These are phyloP conservation scores for Solanum ahanhuiri DNA, from an alignment of 257 asterid genomes.

Conservation along the genomic window DNA sequence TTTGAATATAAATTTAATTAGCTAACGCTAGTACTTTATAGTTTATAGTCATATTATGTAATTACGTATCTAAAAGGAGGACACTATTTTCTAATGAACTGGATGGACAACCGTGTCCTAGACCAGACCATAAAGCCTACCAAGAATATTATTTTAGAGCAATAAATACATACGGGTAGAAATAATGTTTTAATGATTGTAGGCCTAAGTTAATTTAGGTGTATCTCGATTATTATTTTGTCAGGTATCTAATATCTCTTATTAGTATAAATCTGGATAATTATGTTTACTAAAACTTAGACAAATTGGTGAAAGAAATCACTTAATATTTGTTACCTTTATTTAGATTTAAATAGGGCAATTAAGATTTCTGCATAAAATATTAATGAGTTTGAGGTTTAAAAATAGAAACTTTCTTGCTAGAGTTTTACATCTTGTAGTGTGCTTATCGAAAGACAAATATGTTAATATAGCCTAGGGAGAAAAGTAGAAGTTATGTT, in stretches of 20 bases:
- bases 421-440: no score
- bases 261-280: neutral
- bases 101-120: neutral
- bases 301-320: neutral
- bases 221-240: neutral
- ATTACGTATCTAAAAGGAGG: neutral
- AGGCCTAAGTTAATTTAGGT: neutral
- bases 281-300: neutral
- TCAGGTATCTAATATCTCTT: neutral
- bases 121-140: neutral
- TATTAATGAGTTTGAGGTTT: no score
- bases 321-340: no score
- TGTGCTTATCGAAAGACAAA: no score
- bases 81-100: neutral
- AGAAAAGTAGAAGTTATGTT: no score
- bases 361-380: no score
- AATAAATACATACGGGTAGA: neutral
- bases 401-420: no score
- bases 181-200: neutral
- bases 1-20: no score
- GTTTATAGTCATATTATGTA: no score
- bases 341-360: no score
- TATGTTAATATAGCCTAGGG: no score
- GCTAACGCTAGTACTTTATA: no score
- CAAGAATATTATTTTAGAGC: neutral